Conservation (phyloP, 176 grass and related monocot species). For the Cymbopogon citratus region DNA sequence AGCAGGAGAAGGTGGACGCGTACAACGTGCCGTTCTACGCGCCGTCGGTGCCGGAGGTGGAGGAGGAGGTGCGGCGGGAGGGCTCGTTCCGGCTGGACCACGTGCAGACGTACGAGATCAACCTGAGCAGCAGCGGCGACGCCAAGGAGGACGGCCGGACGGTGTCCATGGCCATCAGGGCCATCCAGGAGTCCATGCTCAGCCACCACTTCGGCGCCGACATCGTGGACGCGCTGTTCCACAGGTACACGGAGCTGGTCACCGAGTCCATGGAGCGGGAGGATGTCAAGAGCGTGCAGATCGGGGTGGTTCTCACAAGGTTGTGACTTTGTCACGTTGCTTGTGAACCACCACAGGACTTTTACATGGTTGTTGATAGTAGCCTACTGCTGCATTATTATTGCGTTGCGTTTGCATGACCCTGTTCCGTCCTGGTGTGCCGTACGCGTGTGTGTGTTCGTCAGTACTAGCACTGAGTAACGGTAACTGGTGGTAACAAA, state of each 20-base stretch:
- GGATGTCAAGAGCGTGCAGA: conserved; percentile 70
- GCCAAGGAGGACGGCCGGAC: conserved; percentile 69
- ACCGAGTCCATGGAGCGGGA: conserved; percentile 72
- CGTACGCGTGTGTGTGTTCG: background rate
- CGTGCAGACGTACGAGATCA: conserved; percentile 76
- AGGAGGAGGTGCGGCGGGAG: conserved; percentile 66
- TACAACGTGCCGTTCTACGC: conserved; percentile 95
- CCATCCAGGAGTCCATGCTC: conserved; percentile 94
- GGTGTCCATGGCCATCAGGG: conserved; percentile 74
- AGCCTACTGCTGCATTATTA: background rate
- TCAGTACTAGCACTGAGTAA: background rate
- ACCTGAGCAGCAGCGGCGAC: conserved; percentile 71
- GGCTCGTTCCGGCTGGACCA: conserved; percentile 73
- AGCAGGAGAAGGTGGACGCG: conserved; percentile 76
- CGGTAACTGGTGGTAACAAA: background rate
- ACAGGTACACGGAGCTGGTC: conserved; percentile 61
- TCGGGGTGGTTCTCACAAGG: conserved; percentile 66
- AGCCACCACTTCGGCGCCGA: conserved; percentile 76
- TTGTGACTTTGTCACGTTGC: conserved; percentile 31
- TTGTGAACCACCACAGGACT: background rate
- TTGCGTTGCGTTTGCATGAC: background rate
- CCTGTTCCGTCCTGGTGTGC: background rate
- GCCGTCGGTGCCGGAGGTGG: conserved; percentile 59
- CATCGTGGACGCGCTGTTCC: conserved; percentile 66
- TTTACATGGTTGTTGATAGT: background rate